Percentiles rank a stretch among this genome's conserved stretches.
These are phyloP conservation scores for Citrus trifoliata DNA, from an alignment of 345 rosid species.

Conservation along the genomic window DNA sequence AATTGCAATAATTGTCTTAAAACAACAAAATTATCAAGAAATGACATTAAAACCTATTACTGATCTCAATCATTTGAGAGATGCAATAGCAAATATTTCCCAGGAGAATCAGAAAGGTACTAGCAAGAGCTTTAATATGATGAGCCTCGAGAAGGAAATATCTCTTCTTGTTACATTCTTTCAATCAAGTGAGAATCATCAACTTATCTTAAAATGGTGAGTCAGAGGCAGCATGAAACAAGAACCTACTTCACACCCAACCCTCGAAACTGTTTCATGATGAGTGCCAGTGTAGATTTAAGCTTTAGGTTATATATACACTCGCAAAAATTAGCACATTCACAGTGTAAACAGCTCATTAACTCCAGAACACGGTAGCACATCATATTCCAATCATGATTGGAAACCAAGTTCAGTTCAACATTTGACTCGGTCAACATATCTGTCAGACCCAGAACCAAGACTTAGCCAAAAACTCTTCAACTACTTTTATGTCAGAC, in stretches of 20 bases:
- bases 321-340: not conserved
- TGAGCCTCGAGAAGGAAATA: not conserved
- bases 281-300: not conserved
- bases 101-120: not conserved
- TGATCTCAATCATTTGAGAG: not conserved
- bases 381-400: not conserved
- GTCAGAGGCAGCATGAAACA: not conserved
- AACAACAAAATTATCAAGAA: slow-evolving; percentile 2
- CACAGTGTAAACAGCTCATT: not conserved
- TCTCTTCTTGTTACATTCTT: not conserved
- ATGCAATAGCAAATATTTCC: not conserved
- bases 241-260: not conserved
- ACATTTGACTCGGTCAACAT: not conserved
- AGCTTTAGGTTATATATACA: not conserved
- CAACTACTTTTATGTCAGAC: not conserved
- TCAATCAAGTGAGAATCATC: not conserved
- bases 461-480: not conserved
- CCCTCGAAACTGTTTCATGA: not conserved
- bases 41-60: not conserved
- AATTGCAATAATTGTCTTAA: not conserved
- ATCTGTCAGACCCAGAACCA: not conserved
- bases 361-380: not conserved
- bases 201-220: not conserved
- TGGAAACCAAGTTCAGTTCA: not conserved
- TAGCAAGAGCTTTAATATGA: not conserved